Conservation (phyloP, 2,329 filamentous ascomycete species). For the Botrytis tulipae region DNA sequence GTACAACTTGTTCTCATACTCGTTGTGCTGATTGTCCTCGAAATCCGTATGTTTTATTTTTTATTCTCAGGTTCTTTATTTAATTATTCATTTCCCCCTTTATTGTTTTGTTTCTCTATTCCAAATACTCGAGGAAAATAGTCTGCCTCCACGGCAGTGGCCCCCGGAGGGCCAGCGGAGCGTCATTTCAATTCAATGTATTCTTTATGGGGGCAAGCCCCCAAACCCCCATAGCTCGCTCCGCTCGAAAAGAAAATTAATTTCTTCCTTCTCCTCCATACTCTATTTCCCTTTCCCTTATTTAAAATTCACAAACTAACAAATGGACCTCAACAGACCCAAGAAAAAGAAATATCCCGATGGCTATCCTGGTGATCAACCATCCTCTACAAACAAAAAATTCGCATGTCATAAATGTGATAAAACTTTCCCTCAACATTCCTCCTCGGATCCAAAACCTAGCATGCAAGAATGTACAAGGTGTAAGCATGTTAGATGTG, state of each 20-base stretch:
- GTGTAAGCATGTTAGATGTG: conserved; percentile 61
- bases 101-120: background rate
- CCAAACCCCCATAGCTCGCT: background rate
- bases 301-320: conserved; percentile 19
- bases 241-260: background rate
- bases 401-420: conserved; percentile 64
- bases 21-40: conserved; percentile 80
- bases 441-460: conserved; percentile 22
- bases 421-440: conserved; percentile 49
- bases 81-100: background rate
- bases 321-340: conserved; percentile 44
- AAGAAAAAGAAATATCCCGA: conserved; percentile 68
- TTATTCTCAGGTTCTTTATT: background rate
- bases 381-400: conserved; percentile 36
- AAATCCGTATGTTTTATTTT: conserved; percentile 62
- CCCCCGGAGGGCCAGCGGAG: background rate
- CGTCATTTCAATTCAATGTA: background rate
- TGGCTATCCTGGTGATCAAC: conserved; percentile 64
- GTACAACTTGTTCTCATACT: conserved; percentile 66
- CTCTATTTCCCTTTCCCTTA: fast-evolving
- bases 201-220: background rate
- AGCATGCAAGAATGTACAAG: conserved; percentile 51
- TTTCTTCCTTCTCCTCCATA: background rate
- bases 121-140: background rate
- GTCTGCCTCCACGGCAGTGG: background rate